These are phyloP conservation scores for Candida buenavistaensis DNA, from an alignment of 1,139 yeast genomes.

Conservation along the genomic window DNA sequence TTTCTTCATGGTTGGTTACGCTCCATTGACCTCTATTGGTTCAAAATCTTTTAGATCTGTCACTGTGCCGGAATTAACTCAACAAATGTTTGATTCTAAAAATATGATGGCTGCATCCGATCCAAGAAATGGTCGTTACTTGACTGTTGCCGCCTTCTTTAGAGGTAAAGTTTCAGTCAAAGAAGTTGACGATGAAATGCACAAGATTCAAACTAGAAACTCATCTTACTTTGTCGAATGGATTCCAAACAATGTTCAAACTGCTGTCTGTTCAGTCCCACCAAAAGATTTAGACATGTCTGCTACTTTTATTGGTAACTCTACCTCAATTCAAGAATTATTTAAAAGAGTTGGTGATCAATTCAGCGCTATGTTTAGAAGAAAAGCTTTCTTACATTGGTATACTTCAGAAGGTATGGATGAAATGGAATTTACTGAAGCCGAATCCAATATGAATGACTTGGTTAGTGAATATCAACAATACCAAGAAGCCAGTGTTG, in stretches of 20 bases:
- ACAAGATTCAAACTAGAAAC: slow-evolving; percentile 78
- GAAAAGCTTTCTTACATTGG: slow-evolving; percentile 96
- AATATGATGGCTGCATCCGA: slow-evolving; percentile 97
- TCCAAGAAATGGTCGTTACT: slow-evolving; percentile 86
- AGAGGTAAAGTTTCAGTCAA: slow-evolving; percentile 90
- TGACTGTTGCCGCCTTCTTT: slow-evolving; percentile 93
- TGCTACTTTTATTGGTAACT: slow-evolving; percentile 89
- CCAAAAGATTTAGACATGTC: slow-evolving; percentile 85
- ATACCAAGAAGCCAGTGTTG: slow-evolving; percentile 81
- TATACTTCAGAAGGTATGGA: slow-evolving; percentile 96
- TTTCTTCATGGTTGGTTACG: slow-evolving; percentile 93
- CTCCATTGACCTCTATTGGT: slow-evolving; percentile 81
- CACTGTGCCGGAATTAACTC: slow-evolving; percentile 88
- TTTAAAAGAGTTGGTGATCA: slow-evolving; percentile 89
- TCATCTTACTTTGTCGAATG: slow-evolving; percentile 87
- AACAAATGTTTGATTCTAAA: slow-evolving; percentile 87
- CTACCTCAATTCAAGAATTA: slow-evolving; percentile 88
- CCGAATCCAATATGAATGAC: slow-evolving; percentile 80
- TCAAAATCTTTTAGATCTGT: slow-evolving; percentile 81
- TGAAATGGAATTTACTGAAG: slow-evolving; percentile 89
- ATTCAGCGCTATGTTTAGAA: slow-evolving; percentile 88
- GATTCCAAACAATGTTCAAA: slow-evolving; percentile 96
- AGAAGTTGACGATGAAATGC: slow-evolving; percentile 94
- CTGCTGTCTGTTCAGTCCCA: slow-evolving; percentile 88
- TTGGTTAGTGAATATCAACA: slow-evolving; percentile 89